These are phyloP conservation scores for Inga leiocalycina DNA, from an alignment of 306 rosid genomes.

Conservation along the genomic window DNA sequence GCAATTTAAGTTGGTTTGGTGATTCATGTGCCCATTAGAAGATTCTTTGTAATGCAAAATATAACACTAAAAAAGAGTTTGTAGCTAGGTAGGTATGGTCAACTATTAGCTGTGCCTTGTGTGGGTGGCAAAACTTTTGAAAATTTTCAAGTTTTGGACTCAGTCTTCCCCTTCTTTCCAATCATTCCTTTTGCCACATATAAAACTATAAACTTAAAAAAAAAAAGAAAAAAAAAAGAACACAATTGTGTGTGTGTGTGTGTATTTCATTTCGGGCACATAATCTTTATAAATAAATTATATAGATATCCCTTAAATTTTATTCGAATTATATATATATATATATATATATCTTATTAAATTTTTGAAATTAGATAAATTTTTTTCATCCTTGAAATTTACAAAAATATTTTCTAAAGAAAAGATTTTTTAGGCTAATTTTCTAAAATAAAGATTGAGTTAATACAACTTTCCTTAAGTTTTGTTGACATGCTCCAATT, in stretches of 20 bases:
- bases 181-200: background rate
- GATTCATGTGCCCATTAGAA: slow-evolving; percentile 17
- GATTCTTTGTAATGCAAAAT: background rate
- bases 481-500: background rate
- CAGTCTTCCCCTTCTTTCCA: background rate
- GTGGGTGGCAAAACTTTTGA: background rate
- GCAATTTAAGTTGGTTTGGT: background rate
- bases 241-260: too few relatives aligned
- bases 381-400: too few relatives aligned
- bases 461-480: background rate
- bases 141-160: background rate
- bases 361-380: too few relatives aligned
- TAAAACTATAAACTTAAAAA: background rate
- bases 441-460: too few relatives aligned
- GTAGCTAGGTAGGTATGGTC: background rate
- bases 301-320: background rate
- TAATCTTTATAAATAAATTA: background rate
- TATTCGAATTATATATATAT: background rate
- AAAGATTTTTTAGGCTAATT: too few relatives aligned
- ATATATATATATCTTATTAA: too few relatives aligned
- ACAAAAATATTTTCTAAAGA: too few relatives aligned
- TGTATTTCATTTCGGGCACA: too few relatives aligned
- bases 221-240: background rate
- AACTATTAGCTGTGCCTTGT: background rate
- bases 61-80: background rate